A percentile compares a stretch with the other conserved stretches of the same genome.
phyloP scores from a whole-genome alignment of 2,329 filamentous ascomycete species.

The Trichoderma asperellum region DNA sequence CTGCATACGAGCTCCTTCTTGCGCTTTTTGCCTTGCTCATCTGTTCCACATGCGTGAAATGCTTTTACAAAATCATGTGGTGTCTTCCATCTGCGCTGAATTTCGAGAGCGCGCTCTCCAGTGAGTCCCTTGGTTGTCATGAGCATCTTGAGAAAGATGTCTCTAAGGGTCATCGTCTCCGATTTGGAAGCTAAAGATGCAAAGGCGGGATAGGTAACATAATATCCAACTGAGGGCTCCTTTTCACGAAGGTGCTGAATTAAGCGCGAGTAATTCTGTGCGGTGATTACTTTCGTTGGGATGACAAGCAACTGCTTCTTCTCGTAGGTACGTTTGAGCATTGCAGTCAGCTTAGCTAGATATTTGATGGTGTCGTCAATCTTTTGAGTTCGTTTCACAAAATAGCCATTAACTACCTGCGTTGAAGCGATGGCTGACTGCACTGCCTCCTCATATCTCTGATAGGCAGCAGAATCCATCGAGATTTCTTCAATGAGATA shows the following conservation, averaged over 20 bases:
- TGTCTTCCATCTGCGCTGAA: slow-evolving; percentile 78
- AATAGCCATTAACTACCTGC: slow-evolving; percentile 78
- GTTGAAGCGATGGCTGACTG: slow-evolving; percentile 75
- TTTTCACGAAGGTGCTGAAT: slow-evolving; percentile 61
- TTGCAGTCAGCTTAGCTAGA: slow-evolving; percentile 70
- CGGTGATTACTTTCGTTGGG: slow-evolving; percentile 65
- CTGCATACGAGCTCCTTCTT: slow-evolving; percentile 64
- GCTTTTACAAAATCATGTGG: slow-evolving; percentile 73
- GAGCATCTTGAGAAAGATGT: slow-evolving; percentile 81
- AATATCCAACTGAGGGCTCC: slow-evolving; percentile 55
- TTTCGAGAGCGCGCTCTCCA: slow-evolving; percentile 77
- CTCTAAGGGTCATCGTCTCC: slow-evolving; percentile 71
- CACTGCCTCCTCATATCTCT: slow-evolving; percentile 68
- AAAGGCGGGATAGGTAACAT: slow-evolving; percentile 73
- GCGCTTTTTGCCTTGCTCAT: slow-evolving; percentile 56
- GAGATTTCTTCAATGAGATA: slow-evolving; percentile 78
- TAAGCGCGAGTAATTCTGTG: slow-evolving; percentile 67
- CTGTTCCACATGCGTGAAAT: slow-evolving; percentile 59
- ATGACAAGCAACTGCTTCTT: slow-evolving; percentile 62
- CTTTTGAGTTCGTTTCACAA: slow-evolving; percentile 74
- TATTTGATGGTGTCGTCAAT: slow-evolving; percentile 81
- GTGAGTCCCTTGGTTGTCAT: slow-evolving; percentile 79
- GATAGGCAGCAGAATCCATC: slow-evolving; percentile 57
- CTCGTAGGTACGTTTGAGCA: slow-evolving; percentile 69
- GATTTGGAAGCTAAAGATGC: slow-evolving; percentile 75